Base-by-base conservation (phyloP, 345 rosid genomes). In the Eutrema yunnanense region DNA sequence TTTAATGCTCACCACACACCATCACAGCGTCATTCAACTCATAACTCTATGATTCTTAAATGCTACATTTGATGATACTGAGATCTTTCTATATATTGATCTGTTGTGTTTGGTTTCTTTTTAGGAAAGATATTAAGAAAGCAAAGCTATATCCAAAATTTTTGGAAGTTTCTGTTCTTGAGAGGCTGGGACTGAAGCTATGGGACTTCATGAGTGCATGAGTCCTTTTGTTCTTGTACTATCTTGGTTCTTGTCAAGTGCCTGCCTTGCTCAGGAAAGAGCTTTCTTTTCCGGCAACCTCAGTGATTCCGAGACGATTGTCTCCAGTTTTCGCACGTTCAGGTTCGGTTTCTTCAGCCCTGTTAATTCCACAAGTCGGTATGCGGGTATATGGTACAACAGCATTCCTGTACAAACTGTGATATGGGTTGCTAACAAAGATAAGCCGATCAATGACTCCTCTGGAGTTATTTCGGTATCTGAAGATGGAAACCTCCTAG, bases 341-440 rank as follows among this genome's bases (percentile, higher is more conserved):
- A 69, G 70, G 64, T 52, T 87, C 26, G 92, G 92, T 47, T 85
- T 83, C 83, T 87, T 87, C 59, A 79, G 73, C 48, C 89, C 84
- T 54, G 71, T 36, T 34, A 79, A 67, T 50, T 82, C 86, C 26
- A 74, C 71, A 4, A 36, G 63, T 58, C 78, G 82, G 11, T 87
- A 82, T 32, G 86, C 76, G 0, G 93, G 89, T 37, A 80, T 88
- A 56, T 88, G 88, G 90, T 83, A 73, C 34, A 80, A 71, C 40
- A 60, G 8, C 5, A 2, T 44, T 4, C 60, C 83, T 22, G 37
- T 9, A 34, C 62, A 48, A 48, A 66, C 79, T 38, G 74, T 77
- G 4, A 62, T 86, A 12, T 83, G 87, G 93, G 88, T 82, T 34
- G 88, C 87, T 6, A 88, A 88, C 66, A 79, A 81, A 63, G 74